Conservation (phyloP, 352 stramenopile genomes). For the Globisporangium paddicum region DNA sequence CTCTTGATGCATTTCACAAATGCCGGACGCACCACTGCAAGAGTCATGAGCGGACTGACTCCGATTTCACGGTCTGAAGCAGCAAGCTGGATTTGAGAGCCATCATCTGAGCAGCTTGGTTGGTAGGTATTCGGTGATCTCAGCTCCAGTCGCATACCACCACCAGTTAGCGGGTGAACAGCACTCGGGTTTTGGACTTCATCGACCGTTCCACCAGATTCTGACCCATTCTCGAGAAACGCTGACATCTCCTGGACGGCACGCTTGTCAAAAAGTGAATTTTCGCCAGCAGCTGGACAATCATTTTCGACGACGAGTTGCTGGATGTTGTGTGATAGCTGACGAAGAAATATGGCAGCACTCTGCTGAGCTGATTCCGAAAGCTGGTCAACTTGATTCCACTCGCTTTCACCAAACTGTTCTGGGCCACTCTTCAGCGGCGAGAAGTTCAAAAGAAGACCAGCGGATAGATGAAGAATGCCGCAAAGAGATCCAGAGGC, state of each 20-base stretch:
- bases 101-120: neutral
- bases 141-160: neutral
- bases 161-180: slow-evolving; percentile 3
- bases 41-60: slow-evolving; percentile 7
- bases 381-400: slow-evolving; percentile 58
- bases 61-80: slow-evolving; percentile 1
- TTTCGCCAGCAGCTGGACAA: slow-evolving; percentile 21
- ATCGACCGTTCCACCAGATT: neutral
- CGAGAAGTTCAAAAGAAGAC: slow-evolving; percentile 53
- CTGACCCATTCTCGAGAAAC: slow-evolving; percentile 24
- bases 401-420: slow-evolving; percentile 34
- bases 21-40: slow-evolving; percentile 10
- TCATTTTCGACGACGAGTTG: slow-evolving; percentile 45
- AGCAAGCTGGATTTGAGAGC: neutral
- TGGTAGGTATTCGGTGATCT: neutral
- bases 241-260: slow-evolving; percentile 47
- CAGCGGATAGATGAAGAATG: slow-evolving; percentile 61
- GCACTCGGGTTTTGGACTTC: neutral
- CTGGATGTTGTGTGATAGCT: slow-evolving; percentile 44
- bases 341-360: slow-evolving; percentile 38
- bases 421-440: neutral
- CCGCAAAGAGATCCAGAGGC: slow-evolving; percentile 79
- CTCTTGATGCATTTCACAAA: slow-evolving; percentile 50
- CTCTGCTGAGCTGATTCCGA: slow-evolving; percentile 30
- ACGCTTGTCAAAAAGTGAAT: slow-evolving; percentile 39